A percentile compares a stretch with the other conserved stretches of the same genome.
Conservation (phyloP, 2,329 filamentous ascomycete species). For the Penicillium digitatum region DNA sequence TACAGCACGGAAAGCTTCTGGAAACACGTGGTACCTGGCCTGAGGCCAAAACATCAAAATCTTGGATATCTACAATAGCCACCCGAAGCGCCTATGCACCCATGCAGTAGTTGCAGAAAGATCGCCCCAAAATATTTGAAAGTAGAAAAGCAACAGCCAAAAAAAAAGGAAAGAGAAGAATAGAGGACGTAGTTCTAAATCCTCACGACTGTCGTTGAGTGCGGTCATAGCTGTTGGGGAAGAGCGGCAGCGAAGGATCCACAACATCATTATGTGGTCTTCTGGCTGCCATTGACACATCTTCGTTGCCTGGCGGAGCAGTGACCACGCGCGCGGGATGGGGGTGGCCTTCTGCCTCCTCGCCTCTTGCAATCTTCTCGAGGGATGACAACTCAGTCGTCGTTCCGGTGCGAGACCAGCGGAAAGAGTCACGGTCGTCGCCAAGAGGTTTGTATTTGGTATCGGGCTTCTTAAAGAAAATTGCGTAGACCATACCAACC, state of each 20-base stretch:
- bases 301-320: conserved; percentile 6
- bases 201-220: not conserved
- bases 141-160: not conserved
- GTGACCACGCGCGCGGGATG: not conserved
- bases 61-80: not conserved
- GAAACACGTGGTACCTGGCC: not conserved
- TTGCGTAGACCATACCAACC: conserved; percentile 69
- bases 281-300: conserved; percentile 5
- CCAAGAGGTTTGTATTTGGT: conserved; percentile 92
- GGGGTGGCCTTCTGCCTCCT: conserved; percentile 45
- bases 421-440: conserved; percentile 92
- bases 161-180: not conserved
- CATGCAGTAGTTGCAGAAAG: not conserved
- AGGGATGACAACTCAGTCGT: conserved; percentile 86
- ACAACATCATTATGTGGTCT: conserved; percentile 9
- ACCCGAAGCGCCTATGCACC: not conserved
- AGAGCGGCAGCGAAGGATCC: conserved; percentile 7
- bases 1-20: not conserved
- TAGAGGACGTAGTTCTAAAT: not conserved
- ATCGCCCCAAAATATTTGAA: not conserved
- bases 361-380: conserved; percentile 80
- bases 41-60: not conserved
- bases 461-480: conserved; percentile 90
- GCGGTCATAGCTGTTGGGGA: not conserved
- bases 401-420: conserved; percentile 75